Evolutionary conservation across 2,329 filamentous ascomycete species (phyloP), one percentile per base, ranked within the genome.

Genomic region (Fusarium oxysporum): DNA sequence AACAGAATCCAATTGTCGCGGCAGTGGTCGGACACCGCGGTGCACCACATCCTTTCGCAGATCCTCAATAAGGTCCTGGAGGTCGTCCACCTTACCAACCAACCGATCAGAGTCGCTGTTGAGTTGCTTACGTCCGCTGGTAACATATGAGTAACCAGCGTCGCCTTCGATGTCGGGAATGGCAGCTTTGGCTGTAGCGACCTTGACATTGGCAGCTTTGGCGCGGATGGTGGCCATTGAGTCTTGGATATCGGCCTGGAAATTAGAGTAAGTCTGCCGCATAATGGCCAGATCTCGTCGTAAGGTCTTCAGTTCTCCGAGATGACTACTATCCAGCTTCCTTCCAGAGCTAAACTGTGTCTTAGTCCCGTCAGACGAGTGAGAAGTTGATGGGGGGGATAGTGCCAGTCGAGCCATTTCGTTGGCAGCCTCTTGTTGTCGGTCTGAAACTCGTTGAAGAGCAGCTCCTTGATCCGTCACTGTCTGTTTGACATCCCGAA

Each of bases 31-130:
- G 50, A 99, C 96, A 64, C 96, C 96, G 66, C 96, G 93, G 65
- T 91, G 88, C 51, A 99, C 96, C 50, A 99, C 96, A 79, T 99
- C 96, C 84, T 99, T 98, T 69, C 96, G 94, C 47, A 99, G 88
- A 80, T 99, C 96, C 82, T 99, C 96, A 25, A 99, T 94, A 61
- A 96, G 87, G 81, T 99, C 96, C 83, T 98, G 96, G n/a, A 99
- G 88, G 79, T 98, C 96, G 80, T 99, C 96, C 16, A 99, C 96
- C 79, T 94, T 92, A 75, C 91, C 92, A 74, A 99, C 95, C 63
- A 99, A 91, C 71, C 91, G 92, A 81, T 98, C 96, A 1, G 94
- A 97, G 80, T 98, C 96, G 32, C 92, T 87, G 56, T 92, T 93
- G 68, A 99, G 90, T 66, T 92, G 89, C 83, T 97, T 97, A 81